These are phyloP conservation scores for Calcarisporium arbuscula DNA, from an alignment of 2,329 filamentous ascomycete genomes.

Conservation along the genomic window DNA sequence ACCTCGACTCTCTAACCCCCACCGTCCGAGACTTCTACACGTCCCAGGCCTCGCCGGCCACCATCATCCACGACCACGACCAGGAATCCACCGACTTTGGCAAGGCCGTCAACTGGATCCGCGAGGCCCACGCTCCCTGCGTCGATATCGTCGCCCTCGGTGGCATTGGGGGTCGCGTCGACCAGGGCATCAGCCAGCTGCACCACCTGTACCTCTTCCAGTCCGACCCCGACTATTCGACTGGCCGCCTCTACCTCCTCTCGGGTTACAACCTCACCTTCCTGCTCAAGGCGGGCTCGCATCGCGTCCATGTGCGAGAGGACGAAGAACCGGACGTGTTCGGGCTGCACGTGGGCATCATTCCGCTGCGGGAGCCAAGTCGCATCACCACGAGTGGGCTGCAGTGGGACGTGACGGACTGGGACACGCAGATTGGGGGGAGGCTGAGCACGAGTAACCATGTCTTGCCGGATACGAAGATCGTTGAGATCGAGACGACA, in stretches of 20 bases:
- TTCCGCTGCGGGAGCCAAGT: constrained; percentile 75
- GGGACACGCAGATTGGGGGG: constrained; percentile 71
- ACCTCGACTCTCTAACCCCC: constrained; percentile 75
- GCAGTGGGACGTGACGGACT: constrained; percentile 84
- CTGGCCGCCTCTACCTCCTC: constrained; percentile 67
- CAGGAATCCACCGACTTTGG: constrained; percentile 88
- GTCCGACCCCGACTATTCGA: constrained; percentile 37
- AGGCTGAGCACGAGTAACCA: constrained; percentile 77
- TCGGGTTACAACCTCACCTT: constrained; percentile 79
- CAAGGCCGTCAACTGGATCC: constrained; percentile 66
- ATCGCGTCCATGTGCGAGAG: constrained; percentile 59
- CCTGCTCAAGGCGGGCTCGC: constrained; percentile 63
- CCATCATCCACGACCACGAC: constrained; percentile 65
- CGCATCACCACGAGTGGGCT: constrained; percentile 74
- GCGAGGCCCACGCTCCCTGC: constrained; percentile 23
- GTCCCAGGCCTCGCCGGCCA: constrained; percentile 39
- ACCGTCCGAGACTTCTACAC: constrained; percentile 62
- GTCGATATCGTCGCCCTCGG: constrained; percentile 74
- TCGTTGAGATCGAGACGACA: constrained; percentile 57
- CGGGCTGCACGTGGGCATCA: constrained; percentile 75
- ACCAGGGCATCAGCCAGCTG: constrained; percentile 84
- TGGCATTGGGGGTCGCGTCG: constrained; percentile 81
- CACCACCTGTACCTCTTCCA: constrained; percentile 73
- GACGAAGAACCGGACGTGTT: constrained; percentile 47
- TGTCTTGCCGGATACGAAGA: constrained; percentile 50